Conservation (phyloP, 768 basidiomycete species). For the Leccinum uliginosum region DNA sequence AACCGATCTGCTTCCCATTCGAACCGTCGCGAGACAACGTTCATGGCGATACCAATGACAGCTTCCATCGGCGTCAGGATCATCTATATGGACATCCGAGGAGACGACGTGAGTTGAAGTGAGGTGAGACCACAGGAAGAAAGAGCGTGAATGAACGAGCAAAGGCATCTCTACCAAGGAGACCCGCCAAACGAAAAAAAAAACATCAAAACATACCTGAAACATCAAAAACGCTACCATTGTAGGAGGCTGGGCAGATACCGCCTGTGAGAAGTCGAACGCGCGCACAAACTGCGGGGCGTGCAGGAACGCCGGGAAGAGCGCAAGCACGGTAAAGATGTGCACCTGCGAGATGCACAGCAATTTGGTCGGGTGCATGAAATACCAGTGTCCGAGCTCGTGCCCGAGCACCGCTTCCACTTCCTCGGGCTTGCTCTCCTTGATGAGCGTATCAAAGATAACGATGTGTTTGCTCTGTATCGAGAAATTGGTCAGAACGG, state of each 20-base stretch:
- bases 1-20: conserved; percentile 94
- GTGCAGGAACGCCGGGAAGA: conserved; percentile 87
- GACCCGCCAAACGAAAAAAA: not conserved
- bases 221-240: conserved; percentile 85
- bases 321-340: conserved; percentile 78
- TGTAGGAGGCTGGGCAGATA: conserved; percentile 68
- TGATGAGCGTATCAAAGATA: conserved; percentile 95
- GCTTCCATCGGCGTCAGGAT: conserved; percentile 78
- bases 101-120: too few species aligned
- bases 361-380: conserved; percentile 86
- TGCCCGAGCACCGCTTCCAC: conserved; percentile 98
- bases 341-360: conserved; percentile 83
- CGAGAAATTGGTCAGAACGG: not conserved
- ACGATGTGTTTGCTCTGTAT: conserved; percentile 87
- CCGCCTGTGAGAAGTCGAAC: conserved; percentile 70
- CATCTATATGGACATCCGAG: conserved; percentile 42
- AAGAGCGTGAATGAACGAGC: not conserved
- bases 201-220: conserved; percentile 40
- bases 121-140: not conserved
- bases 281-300: conserved; percentile 74
- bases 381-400: conserved; percentile 96
- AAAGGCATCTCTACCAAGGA: not conserved
- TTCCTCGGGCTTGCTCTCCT: conserved; percentile 84
- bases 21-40: conserved; percentile 78
- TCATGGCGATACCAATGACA: conserved; percentile 67